Base-by-base conservation (phyloP, 331 rosid species). In the Erythrophleum ivorense region DNA sequence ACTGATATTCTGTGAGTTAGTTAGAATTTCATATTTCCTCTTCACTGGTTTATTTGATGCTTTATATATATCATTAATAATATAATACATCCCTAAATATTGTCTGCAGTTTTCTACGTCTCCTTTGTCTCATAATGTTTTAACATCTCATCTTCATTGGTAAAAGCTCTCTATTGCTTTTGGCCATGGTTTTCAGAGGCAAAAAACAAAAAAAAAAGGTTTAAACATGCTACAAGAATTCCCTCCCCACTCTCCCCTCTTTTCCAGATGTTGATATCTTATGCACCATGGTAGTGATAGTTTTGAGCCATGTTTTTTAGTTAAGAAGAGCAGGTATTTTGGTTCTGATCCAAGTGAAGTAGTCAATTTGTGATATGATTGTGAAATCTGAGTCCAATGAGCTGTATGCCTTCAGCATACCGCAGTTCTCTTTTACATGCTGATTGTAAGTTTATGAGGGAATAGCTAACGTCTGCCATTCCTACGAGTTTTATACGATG, bases 1-100 rank as follows among this genome's bases (percentile, higher is more conserved):
- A 75, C 68, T 86, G 41, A 53, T 77, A 24, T 81, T 89, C 74
- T 78, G 86, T 87, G 90, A 84, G 88, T 85, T 78, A 84, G 46
- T 34, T 85, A 50, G 69, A 71, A 45, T 46, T 62, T 40, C 38
- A 40, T 5, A 13, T 78, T 55, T 55, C 69, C 19, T 54, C 45
- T 57, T 4, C 41, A 15, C n/a, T 54, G 54, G 14, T 80, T 55
- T n/a, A 60, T 19, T 41, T 48, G 40, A 73, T 68, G 77, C 45
- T 38, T 2, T 48, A 19, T 29, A 5, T 8, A 66, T 8, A n/a
- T 33, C 14, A n/a, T 14, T 3, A 60, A 41, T 24, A n/a, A 29
- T 53, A 4, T 80, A 21, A 7, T 11, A 15, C 69, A 19, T 5
- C 52, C 67, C 62, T 50, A n/a, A 70, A 16, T 73, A 18, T 29